Base-by-base conservation (phyloP, 768 basidiomycete species). In the Tephrocybe sp. region DNA sequence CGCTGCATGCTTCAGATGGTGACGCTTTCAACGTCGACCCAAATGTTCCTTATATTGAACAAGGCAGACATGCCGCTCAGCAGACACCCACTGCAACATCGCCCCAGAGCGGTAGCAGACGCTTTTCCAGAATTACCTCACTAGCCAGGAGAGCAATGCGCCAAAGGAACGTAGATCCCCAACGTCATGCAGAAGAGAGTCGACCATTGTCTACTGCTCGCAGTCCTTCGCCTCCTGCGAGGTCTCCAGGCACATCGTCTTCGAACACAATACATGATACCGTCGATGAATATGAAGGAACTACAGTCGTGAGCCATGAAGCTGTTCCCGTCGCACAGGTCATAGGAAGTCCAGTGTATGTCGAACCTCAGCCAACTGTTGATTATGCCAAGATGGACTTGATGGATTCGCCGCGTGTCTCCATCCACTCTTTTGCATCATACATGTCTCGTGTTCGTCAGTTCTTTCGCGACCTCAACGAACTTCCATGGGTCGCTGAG, bases 341-440 rank as follows among this genome's bases (percentile, higher is more conserved):
- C 18, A 52, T 54, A 8, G 50, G 46, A 3, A 47, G 54, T 21
- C 69, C 70, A 8, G 61, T 66, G 18, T 60, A 53, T 21, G 57
- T 63, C 13, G 55, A 61, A 12, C 67, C 69, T 8, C 57, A 54
- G 29, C 68, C 48, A 7, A 59, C 63, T 15, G 56, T 59, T 13
- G 69, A 72, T 52, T 71, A 71, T 45, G 62, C 62, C 6, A 68
- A 64, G 53, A 71, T 71, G 68, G 54, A 58, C 6, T 56, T 62
- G 53, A 71, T 71, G 68, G 54, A 58, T 6, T 56, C 63, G 11
- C 63, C 64, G 8, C 34, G 27, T 1, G 56, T 49, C 8, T 59
- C 61, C 15, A 62, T 64, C 21, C 52, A 55, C 51, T 68, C 69
- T 13, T 54, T 69, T 38, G 52, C 52, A 27, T 58, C 64, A 21